Base-by-base conservation (phyloP, 2,329 filamentous ascomycete species). In the Sclerotiophoma versabilis region DNA sequence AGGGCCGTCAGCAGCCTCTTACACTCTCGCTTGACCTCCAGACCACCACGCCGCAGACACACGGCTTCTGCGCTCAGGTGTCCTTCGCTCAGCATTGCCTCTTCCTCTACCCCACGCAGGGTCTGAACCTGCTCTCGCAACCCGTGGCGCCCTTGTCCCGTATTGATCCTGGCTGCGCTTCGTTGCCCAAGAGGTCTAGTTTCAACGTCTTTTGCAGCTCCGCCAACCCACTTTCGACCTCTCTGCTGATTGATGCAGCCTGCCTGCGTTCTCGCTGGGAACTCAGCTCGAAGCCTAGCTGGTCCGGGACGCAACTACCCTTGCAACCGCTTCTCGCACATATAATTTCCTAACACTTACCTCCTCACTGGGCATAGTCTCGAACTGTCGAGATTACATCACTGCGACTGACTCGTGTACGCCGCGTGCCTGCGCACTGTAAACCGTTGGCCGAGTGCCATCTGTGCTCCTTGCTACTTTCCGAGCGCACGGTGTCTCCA, bases 401-500 rank as follows among this genome's bases (percentile, higher is more conserved):
- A 53, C 44, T 41, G 44, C 38, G 11, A 44, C 49, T 57, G 48
- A 49, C 49, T 57, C 54, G 54, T 48, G 45, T 25, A 50, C 46
- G 30, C 46, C 37, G 47, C 46, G 33, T 49, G 49, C 49, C 48
- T 53, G 46, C 55, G 30, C 51, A 39, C 39, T 53, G 54, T 29
- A 58, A 58, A 45, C 50, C 53, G 39, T 57, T 34, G 45, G 41
- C 53, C 41, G 34, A 56, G 53, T 56, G 43, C 45, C 55, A 55
- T 49, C 55, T 55, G 60, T 62, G 50, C 56, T 42, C 56, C 49
- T 42, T 58, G 64, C 60, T 62, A 60, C 58, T 29, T 56, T 48
- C 56, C 49, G 39, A 43, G 58, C 61, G 52, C 33, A 52, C 58
- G 43, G 49, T 61, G 51, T 54, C 33, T 53, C 58, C 56, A 62